These are phyloP conservation scores for Xylaria sp. DNA, from an alignment of 2,329 filamentous ascomycete species.

Conservation along the genomic window DNA sequence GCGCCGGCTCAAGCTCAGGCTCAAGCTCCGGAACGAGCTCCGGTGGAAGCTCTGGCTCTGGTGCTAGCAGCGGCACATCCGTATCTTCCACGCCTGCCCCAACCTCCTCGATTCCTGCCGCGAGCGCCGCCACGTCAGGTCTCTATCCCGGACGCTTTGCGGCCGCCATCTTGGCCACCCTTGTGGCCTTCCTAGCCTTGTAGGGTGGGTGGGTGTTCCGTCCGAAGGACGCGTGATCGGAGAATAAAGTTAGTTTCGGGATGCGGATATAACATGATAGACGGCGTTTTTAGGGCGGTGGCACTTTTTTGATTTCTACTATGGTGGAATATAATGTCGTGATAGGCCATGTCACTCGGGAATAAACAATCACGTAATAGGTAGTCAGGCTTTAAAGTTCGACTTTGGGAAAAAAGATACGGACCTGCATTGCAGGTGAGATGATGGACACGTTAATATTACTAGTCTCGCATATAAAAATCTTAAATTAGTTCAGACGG, in stretches of 20 bases:
- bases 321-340: neutral
- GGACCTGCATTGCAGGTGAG: too few species aligned
- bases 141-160: slow-evolving; percentile 5
- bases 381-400: too few species aligned
- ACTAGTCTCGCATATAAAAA: too few species aligned
- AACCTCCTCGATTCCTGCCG: neutral
- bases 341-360: neutral
- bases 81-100: neutral
- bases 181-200: slow-evolving; percentile 50
- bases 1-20: slow-evolving; percentile 36
- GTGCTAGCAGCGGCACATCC: slow-evolving; percentile 31
- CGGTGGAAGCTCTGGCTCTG: neutral
- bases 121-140: neutral
- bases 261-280: neutral
- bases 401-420: too few species aligned
- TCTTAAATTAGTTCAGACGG: too few species aligned
- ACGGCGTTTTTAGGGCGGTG: neutral
- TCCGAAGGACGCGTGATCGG: neutral
- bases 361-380: too few species aligned
- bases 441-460: too few species aligned
- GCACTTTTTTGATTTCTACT: neutral
- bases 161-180: slow-evolving; percentile 48
- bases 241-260: neutral
- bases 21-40: slow-evolving; percentile 3
- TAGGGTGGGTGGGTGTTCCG: slow-evolving; percentile 24